A percentile compares a stretch with the other conserved stretches of the same genome.
Evolutionary conservation across 2,329 filamentous ascomycete genomes (phyloP).

Genomic region (Xylaria sp.): DNA sequence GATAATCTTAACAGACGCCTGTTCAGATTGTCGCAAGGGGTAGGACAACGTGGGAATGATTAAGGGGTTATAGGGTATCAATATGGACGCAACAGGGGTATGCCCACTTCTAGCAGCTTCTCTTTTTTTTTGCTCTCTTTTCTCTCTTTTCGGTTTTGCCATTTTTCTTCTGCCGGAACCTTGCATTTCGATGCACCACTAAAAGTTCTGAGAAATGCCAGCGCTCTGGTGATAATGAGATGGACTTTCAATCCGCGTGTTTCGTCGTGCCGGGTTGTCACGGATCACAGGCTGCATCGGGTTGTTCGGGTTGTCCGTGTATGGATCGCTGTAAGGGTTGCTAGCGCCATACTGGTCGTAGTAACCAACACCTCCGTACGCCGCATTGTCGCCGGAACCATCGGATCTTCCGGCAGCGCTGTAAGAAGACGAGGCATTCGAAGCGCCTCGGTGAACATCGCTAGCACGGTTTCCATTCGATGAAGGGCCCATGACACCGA

Average conservation of each 20-base stretch:
- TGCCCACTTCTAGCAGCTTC: slow-evolving; percentile 1
- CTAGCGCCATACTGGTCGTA: slow-evolving; percentile 56
- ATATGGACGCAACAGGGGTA: slow-evolving; percentile 3
- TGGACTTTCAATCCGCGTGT: slow-evolving; percentile 90
- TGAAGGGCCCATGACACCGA: slow-evolving; percentile 74
- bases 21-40: neutral
- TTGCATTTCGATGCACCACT: slow-evolving; percentile 23
- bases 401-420: slow-evolving; percentile 75
- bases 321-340: slow-evolving; percentile 56
- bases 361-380: slow-evolving; percentile 47
- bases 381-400: slow-evolving; percentile 51
- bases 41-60: slow-evolving; percentile 1
- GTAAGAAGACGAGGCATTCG: slow-evolving; percentile 94
- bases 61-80: slow-evolving; percentile 15
- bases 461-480: slow-evolving; percentile 58
- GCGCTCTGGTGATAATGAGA: slow-evolving; percentile 86
- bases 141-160: neutral
- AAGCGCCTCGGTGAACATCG: slow-evolving; percentile 81
- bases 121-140: neutral
- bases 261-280: slow-evolving; percentile 85
- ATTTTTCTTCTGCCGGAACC: neutral
- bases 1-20: neutral
- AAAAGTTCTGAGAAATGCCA: slow-evolving; percentile 97
- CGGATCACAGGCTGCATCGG: slow-evolving; percentile 74
- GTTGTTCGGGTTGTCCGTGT: slow-evolving; percentile 42